phyloP scores from a whole-genome alignment of 306 rosid species.

The Acacia acuminata region DNA sequence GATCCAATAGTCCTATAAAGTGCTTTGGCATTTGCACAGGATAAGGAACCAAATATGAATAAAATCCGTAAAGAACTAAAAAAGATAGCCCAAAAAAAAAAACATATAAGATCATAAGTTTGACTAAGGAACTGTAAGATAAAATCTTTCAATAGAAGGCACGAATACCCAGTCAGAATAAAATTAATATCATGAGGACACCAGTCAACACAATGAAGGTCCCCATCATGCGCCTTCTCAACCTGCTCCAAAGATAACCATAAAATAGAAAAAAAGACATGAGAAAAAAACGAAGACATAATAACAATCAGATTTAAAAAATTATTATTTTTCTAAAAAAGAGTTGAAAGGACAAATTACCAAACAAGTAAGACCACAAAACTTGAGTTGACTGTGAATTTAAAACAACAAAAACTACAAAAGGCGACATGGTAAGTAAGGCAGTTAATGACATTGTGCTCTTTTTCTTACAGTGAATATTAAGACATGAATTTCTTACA shows the following conservation, averaged over 20 bases:
- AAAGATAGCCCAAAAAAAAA: neutral
- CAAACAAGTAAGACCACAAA: conserved; percentile 11
- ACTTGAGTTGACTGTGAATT: neutral
- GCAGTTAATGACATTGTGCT: neutral
- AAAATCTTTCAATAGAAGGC: neutral
- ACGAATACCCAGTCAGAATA: conserved; percentile 76
- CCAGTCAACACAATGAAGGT: conserved; percentile 99
- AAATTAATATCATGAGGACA: conserved; percentile 74
- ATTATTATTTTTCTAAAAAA: neutral
- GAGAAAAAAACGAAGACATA: neutral
- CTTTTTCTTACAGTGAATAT: neutral
- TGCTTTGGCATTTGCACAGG: conserved; percentile 4
- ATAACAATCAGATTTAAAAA: neutral
- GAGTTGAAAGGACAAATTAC: conserved; percentile 6
- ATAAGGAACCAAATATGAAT: neutral
- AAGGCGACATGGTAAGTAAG: conserved; percentile 6
- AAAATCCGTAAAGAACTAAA: neutral
- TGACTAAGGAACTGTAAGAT: neutral
- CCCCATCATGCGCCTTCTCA: conserved; percentile 86
- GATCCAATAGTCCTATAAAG: conserved; percentile 9
- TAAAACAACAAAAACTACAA: conserved; percentile 6
- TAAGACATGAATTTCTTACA: neutral
- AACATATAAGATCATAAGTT: conserved; percentile 4
- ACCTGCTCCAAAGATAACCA: conserved; percentile 65
- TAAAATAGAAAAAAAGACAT: too few species aligned